phyloP scores from a whole-genome alignment of 306 rosid species.

The Malus orientalis region DNA sequence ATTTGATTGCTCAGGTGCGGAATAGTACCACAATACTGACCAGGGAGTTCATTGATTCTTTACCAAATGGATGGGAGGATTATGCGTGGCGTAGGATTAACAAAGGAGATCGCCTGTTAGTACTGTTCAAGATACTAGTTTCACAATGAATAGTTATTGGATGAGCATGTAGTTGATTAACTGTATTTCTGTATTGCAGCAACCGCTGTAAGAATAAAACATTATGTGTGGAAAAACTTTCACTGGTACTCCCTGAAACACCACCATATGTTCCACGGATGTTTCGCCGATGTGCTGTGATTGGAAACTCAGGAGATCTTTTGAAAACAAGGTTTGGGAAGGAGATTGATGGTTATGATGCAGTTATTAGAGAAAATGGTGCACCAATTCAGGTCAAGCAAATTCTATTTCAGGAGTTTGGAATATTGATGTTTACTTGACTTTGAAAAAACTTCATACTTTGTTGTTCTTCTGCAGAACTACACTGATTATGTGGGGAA shows the following conservation, averaged over 20 bases:
- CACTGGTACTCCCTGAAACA: conserved; percentile 80
- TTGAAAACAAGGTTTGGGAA: conserved; percentile 83
- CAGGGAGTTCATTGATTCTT: conserved; percentile 79
- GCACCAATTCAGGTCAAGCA: conserved; percentile 73
- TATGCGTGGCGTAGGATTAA: conserved; percentile 99
- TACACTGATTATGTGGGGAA: conserved; percentile 74
- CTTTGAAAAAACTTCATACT: conserved; percentile 13
- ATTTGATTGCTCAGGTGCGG: conserved; percentile 78
- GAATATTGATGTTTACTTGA: conserved; percentile 1
- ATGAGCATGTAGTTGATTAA: not conserved
- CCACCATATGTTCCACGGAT: conserved; percentile 84
- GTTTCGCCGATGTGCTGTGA: conserved; percentile 92
- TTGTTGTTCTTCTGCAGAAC: conserved; percentile 44
- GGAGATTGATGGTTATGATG: conserved; percentile 85
- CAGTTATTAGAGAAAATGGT: conserved; percentile 89
- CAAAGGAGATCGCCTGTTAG: conserved; percentile 82
- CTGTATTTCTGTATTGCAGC: conserved; percentile 40
- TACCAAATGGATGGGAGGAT: conserved; percentile 98
- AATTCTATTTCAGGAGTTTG: conserved; percentile 1
- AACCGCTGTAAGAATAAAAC: conserved; percentile 72
- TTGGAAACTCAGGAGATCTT: conserved; percentile 96
- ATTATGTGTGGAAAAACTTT: conserved; percentile 78
- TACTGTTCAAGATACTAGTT: conserved; percentile 17
- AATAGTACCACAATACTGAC: conserved; percentile 93
- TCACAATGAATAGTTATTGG: not conserved